Percentiles rank a stretch among this genome's conserved stretches.
These are phyloP conservation scores for Coemansia sp. DNA, from an alignment of 192 early-diverging fungal genomes.

Conservation along the genomic window DNA sequence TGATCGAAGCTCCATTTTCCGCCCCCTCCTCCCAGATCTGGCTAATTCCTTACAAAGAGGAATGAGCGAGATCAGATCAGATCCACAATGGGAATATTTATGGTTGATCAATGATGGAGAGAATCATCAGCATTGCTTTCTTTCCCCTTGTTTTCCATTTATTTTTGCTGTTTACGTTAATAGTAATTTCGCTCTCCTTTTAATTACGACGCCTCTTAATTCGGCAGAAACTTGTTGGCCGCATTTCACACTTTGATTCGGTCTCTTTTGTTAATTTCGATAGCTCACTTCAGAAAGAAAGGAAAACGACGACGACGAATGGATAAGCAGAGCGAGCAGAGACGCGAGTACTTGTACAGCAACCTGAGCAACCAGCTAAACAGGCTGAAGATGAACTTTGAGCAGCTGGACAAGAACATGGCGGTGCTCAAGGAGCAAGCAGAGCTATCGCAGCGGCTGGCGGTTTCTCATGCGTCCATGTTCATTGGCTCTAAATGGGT, in stretches of 20 bases:
- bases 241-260: too few relatives aligned
- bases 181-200: not conserved
- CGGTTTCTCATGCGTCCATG: slow-evolving; percentile 44
- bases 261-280: not conserved
- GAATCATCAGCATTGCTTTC: not conserved
- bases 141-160: not conserved
- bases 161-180: not conserved
- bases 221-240: too few relatives aligned
- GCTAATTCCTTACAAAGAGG: too few relatives aligned
- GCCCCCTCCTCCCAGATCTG: too few relatives aligned
- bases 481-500: slow-evolving; percentile 53
- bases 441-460: slow-evolving; percentile 43
- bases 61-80: too few relatives aligned
- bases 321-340: slow-evolving; percentile 42
- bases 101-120: too few relatives aligned
- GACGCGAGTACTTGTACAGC: slow-evolving; percentile 43
- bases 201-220: not conserved
- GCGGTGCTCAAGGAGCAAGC: slow-evolving; percentile 32
- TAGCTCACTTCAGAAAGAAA: not conserved
- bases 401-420: slow-evolving; percentile 40
- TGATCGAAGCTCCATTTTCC: too few relatives aligned
- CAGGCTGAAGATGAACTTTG: slow-evolving; percentile 49
- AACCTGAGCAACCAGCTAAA: slow-evolving; percentile 50
- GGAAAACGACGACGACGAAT: not conserved
- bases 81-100: too few relatives aligned